Percentiles rank a stretch among this genome's conserved stretches.
phyloP scores from a whole-genome alignment of 176 grass and related monocot species.

The Poa annua region DNA sequence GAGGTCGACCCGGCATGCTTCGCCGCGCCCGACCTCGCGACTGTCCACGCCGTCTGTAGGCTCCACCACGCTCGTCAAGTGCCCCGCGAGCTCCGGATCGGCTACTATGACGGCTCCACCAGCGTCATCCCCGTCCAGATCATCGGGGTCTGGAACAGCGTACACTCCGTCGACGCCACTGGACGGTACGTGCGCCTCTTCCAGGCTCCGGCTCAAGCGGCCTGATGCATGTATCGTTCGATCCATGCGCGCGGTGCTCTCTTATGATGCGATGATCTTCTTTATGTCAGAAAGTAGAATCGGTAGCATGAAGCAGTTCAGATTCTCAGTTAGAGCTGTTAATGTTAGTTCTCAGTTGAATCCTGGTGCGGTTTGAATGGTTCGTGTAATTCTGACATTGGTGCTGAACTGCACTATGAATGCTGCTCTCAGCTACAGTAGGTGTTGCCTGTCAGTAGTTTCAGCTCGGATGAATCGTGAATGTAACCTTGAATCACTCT shows the following conservation, averaged over 20 bases:
- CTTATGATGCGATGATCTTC: background rate
- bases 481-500: no score
- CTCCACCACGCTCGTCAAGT: background rate
- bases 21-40: background rate
- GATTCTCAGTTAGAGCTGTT: no score
- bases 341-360: no score
- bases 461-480: background rate
- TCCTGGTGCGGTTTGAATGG: no score
- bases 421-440: no score
- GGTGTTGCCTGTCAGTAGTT: no score
- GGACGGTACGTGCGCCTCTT: conserved; percentile 4
- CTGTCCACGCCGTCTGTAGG: background rate
- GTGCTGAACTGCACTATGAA: no score
- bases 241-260: background rate
- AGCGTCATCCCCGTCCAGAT: conserved; percentile 23
- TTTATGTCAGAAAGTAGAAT: background rate
- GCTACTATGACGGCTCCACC: background rate
- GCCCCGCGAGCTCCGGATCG: conserved; percentile 20
- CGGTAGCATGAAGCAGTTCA: background rate
- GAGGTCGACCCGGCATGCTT: conserved; percentile 18
- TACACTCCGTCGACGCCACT: background rate
- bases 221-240: no score
- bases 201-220: background rate
- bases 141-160: background rate
- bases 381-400: no score